Evolutionary conservation across 495 filamentous ascomycete genomes (phyloP).

Genomic region (Penicillium roqueforti): DNA sequence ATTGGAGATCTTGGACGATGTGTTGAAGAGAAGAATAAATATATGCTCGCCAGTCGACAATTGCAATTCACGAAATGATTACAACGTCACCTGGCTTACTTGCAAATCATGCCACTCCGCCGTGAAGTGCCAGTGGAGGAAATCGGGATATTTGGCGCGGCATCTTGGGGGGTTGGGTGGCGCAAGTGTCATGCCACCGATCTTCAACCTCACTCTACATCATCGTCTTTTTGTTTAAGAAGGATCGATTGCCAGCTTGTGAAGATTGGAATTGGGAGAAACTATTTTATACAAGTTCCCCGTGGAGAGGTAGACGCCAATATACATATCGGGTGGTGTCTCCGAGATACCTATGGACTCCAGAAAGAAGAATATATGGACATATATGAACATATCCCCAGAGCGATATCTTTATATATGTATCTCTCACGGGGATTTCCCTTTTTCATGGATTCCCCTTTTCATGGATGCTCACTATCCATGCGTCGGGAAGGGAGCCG

Average conservation of each 20-base stretch:
- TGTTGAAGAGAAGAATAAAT: not conserved
- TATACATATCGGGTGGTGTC: not conserved
- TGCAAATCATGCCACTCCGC: constrained; percentile 2
- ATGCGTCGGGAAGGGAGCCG: not conserved
- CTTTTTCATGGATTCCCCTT: too few species aligned
- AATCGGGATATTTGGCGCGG: constrained; percentile 2
- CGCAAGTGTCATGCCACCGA: constrained; percentile 3
- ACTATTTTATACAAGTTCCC: too few species aligned
- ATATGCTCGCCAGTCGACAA: not conserved
- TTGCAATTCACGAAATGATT: not conserved
- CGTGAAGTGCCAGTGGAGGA: not conserved
- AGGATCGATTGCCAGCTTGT: too few species aligned
- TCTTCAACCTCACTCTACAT: not conserved
- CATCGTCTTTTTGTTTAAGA: not conserved
- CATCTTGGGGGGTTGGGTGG: not conserved
- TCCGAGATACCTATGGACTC: not conserved
- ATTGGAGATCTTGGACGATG: not conserved
- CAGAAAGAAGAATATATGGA: not conserved
- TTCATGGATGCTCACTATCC: not conserved
- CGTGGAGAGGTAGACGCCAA: not conserved
- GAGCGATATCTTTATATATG: too few species aligned
- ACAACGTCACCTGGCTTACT: constrained; percentile 1
- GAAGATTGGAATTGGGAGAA: too few species aligned
- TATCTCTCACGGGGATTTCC: not conserved
- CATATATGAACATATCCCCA: too few species aligned